Conservation (phyloP, 1,284 basidiomycete species). For the Hemileia vastatrix region DNA sequence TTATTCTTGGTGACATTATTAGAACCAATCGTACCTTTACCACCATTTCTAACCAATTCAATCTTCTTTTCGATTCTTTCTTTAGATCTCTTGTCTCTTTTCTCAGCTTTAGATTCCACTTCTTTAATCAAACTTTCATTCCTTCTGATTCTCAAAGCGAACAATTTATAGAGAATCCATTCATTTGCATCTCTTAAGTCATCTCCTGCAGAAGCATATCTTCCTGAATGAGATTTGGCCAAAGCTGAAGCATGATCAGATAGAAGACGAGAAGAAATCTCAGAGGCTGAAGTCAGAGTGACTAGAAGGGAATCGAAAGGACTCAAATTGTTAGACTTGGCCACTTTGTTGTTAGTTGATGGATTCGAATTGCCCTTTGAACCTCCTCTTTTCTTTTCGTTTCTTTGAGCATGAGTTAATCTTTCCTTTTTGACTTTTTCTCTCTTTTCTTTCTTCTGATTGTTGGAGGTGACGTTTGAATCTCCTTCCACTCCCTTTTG, state of each 20-base stretch:
- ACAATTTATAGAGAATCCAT: slow-evolving; percentile 37
- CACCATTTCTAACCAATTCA: too few species aligned
- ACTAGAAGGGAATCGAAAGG: slow-evolving; percentile 40
- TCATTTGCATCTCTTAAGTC: slow-evolving; percentile 40
- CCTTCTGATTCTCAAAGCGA: slow-evolving; percentile 36
- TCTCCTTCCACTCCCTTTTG: too few species aligned
- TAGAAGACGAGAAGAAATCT: slow-evolving; percentile 35
- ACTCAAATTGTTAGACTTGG: slow-evolving; percentile 30
- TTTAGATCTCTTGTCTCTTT: too few species aligned
- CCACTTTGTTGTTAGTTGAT: slow-evolving; percentile 15
- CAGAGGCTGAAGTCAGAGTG: slow-evolving; percentile 39
- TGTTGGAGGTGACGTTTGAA: too few species aligned
- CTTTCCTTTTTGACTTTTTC: too few species aligned
- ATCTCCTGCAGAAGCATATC: slow-evolving; percentile 39
- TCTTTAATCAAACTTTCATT: slow-evolving; percentile 36
- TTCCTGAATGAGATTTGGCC: slow-evolving; percentile 36
- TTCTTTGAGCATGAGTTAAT: too few species aligned
- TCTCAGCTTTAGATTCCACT: slow-evolving; percentile 34
- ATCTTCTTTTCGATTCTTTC: too few species aligned
- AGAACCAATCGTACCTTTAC: too few species aligned
- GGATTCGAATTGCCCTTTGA: too few species aligned
- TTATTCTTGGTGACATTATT: too few species aligned
- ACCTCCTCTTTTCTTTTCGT: too few species aligned
- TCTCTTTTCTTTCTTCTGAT: too few species aligned
- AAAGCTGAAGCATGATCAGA: slow-evolving; percentile 40